Conservation (phyloP, 345 rosid genomes). For the Gossypium stocksii region DNA sequence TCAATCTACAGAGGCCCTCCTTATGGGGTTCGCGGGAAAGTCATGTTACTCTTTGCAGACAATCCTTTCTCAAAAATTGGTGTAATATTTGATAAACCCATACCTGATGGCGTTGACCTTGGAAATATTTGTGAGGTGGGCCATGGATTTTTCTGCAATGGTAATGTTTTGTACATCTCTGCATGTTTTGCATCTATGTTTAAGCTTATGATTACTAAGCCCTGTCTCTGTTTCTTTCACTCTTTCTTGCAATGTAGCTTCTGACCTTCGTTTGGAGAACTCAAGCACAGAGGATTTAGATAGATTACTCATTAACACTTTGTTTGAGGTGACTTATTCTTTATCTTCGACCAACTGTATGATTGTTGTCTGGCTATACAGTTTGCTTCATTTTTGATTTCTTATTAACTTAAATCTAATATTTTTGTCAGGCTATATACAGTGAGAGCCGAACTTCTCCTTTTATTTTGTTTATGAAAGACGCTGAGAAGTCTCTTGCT, state of each 20-base stretch:
- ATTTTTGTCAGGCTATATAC: constrained; percentile 49
- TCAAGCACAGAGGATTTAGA: constrained; percentile 48
- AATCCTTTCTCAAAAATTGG: constrained; percentile 81
- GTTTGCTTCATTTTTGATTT: constrained; percentile 14
- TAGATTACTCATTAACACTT: constrained; percentile 56
- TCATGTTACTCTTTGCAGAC: constrained; percentile 56
- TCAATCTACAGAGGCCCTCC: constrained; percentile 55
- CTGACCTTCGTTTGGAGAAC: constrained; percentile 63
- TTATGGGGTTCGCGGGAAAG: constrained; percentile 62
- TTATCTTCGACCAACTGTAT: not conserved
- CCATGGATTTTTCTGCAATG: constrained; percentile 79
- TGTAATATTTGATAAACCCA: constrained; percentile 71
- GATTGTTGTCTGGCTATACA: constrained; percentile 9
- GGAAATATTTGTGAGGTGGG: constrained; percentile 65
- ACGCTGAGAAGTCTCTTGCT: constrained; percentile 78
- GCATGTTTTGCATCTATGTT: constrained; percentile 5
- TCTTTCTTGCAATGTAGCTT: constrained; percentile 37
- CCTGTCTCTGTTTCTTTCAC: constrained; percentile 7
- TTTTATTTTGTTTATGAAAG: constrained; percentile 87
- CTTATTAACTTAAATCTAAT: constrained; percentile 9
- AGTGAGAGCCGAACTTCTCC: constrained; percentile 73
- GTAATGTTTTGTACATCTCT: constrained; percentile 34
- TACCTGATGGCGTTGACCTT: constrained; percentile 86
- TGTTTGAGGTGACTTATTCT: constrained; percentile 67
- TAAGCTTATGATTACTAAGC: constrained; percentile 18